These are phyloP conservation scores for Pulveroboletus sp. DNA, from an alignment of 768 basidiomycete species.

Conservation along the genomic window DNA sequence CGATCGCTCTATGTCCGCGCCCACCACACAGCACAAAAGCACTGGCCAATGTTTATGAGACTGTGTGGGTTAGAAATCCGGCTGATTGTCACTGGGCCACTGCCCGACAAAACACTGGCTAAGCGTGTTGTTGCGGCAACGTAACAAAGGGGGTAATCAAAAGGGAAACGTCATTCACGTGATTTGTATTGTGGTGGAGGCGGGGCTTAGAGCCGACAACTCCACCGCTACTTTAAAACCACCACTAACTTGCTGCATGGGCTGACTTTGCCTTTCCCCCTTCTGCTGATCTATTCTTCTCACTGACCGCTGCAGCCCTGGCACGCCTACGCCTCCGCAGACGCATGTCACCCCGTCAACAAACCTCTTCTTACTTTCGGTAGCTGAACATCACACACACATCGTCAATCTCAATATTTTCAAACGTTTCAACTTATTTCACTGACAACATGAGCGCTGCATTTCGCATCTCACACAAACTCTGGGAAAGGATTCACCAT, in stretches of 20 bases:
- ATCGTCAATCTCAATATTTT: not conserved
- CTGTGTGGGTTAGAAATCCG: not conserved
- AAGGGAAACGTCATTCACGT: conserved; percentile 9
- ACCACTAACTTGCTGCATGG: conserved; percentile 11
- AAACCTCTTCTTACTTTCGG: conserved; percentile 6
- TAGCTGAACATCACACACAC: conserved; percentile 6
- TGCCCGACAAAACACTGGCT: not conserved
- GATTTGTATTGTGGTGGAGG: conserved; percentile 2
- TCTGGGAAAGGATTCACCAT: conserved; percentile 91
- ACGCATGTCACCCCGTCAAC: conserved; percentile 19
- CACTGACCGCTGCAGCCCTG: conserved; percentile 12
- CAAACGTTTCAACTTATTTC: not conserved
- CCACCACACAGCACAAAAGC: not conserved
- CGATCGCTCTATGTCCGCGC: not conserved
- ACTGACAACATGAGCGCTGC: conserved; percentile 33
- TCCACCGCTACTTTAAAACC: conserved; percentile 7
- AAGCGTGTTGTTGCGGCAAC: conserved; percentile 1
- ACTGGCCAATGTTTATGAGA: not conserved
- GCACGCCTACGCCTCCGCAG: conserved; percentile 17
- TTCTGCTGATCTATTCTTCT: not conserved
- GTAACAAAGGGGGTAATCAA: not conserved
- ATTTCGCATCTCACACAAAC: conserved; percentile 70
- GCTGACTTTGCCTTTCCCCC: conserved; percentile 8
- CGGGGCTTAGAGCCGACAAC: conserved; percentile 8
- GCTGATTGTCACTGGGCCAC: conserved; percentile 5